Conservation (phyloP, 768 basidiomycete species). For the Lyophyllum shimeji region DNA sequence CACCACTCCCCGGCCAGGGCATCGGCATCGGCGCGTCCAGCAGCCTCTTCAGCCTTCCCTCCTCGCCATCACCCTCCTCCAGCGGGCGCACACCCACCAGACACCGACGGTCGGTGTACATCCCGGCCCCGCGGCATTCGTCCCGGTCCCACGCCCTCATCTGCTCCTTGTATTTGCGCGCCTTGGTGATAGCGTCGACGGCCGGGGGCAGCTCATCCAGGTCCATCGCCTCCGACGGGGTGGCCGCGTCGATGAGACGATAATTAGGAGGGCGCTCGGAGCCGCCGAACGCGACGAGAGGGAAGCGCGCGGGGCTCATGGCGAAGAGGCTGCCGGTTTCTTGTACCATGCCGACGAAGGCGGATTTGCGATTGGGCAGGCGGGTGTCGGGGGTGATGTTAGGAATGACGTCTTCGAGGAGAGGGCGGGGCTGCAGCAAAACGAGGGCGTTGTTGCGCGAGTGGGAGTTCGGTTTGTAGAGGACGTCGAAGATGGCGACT, state of each 20-base stretch:
- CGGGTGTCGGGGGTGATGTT: conserved; percentile 39
- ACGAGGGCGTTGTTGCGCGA: conserved; percentile 58
- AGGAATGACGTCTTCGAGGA: conserved; percentile 71
- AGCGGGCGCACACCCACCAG: conserved; percentile 60
- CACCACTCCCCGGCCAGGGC: conserved; percentile 3
- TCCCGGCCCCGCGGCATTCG: conserved; percentile 9
- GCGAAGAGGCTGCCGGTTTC: conserved; percentile 78
- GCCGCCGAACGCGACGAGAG: conserved; percentile 72
- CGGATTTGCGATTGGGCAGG: conserved; percentile 55
- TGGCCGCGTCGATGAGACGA: conserved; percentile 25
- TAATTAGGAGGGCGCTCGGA: conserved; percentile 19
- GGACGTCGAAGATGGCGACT: conserved; percentile 82
- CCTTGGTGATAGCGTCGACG: conserved; percentile 45
- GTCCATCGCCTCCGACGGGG: conserved; percentile 7
- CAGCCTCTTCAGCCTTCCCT: conserved; percentile 46
- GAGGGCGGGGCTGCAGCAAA: conserved; percentile 83
- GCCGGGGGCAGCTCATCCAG: conserved; percentile 35
- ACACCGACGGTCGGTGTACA: conserved; percentile 49
- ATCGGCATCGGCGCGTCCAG: conserved; percentile 53
- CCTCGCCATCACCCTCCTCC: conserved; percentile 48
- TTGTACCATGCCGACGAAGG: conserved; percentile 80
- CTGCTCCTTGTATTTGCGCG: conserved; percentile 33
- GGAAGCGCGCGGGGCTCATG: conserved; percentile 80
- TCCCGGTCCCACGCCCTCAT: conserved; percentile 14
- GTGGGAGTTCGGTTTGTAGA: conserved; percentile 34